These are phyloP conservation scores for Penicillium goetzii DNA, from an alignment of 495 filamentous ascomycete species.

Conservation along the genomic window DNA sequence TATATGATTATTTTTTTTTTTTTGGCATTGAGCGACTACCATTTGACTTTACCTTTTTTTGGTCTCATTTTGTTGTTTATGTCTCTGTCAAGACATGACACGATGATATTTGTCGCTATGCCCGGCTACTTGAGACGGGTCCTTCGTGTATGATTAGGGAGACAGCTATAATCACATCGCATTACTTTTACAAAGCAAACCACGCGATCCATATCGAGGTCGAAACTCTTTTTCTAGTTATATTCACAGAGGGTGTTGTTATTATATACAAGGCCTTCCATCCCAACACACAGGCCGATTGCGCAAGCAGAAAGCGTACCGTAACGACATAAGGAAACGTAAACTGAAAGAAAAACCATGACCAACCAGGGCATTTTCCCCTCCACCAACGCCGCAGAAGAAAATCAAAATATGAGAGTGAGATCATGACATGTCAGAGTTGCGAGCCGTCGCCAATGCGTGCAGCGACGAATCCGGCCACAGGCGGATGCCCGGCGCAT, in stretches of 20 bases:
- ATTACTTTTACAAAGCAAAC: background rate
- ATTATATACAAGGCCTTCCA: slow-evolving; percentile 10
- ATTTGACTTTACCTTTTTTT: background rate
- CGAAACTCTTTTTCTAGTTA: background rate
- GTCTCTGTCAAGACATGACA: background rate
- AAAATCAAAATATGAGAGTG: background rate
- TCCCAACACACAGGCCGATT: background rate
- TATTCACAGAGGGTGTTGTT: slow-evolving; percentile 4
- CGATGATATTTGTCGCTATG: background rate
- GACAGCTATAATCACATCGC: background rate
- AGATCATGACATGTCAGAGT: slow-evolving; percentile 10
- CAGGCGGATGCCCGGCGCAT: slow-evolving; percentile 40
- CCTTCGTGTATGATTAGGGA: background rate
- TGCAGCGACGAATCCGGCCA: slow-evolving; percentile 32
- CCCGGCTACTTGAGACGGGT: too few relatives aligned
- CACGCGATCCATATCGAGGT: background rate
- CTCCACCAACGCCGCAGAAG: background rate
- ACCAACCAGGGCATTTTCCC: background rate
- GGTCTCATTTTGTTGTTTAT: background rate
- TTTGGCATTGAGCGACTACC: slow-evolving; percentile 15
- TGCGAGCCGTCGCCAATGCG: background rate
- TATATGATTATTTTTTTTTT: slow-evolving; percentile 1
- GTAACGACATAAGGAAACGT: background rate
- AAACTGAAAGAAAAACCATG: background rate
- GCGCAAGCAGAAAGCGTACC: background rate